These are phyloP conservation scores for Trichosporon sp. DNA, from an alignment of 1,284 basidiomycete species.

Conservation along the genomic window DNA sequence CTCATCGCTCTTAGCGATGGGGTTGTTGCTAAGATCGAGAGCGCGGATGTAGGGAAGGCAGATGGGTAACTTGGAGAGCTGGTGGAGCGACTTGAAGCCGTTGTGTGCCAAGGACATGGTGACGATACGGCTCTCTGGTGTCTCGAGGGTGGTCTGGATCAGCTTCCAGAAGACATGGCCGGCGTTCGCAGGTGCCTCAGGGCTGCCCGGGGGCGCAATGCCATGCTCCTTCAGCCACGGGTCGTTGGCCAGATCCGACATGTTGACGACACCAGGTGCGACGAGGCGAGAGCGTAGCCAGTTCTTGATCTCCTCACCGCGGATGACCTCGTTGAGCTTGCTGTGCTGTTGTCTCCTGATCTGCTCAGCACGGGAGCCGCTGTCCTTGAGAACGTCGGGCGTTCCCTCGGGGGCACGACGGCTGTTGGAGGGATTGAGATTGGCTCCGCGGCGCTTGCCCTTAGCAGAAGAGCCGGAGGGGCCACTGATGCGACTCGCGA, in stretches of 20 bases:
- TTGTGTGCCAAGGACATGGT: slow-evolving; percentile 46
- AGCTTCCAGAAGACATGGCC: slow-evolving; percentile 45
- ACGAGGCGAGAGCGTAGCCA: slow-evolving; percentile 40
- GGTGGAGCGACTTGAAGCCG: slow-evolving; percentile 31
- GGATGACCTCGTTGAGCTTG: slow-evolving; percentile 33
- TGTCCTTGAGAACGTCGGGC: slow-evolving; percentile 23
- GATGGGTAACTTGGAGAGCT: slow-evolving; percentile 34
- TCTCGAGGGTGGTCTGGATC: slow-evolving; percentile 36
- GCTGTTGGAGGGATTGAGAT: slow-evolving; percentile 19
- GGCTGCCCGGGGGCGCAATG: slow-evolving; percentile 42
- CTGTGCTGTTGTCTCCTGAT: slow-evolving; percentile 29
- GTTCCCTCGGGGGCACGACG: slow-evolving; percentile 24
- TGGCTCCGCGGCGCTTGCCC: slow-evolving; percentile 9
- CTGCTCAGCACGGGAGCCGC: slow-evolving; percentile 12
- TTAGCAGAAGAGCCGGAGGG: neutral
- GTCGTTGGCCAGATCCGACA: slow-evolving; percentile 40
- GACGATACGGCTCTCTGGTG: slow-evolving; percentile 30
- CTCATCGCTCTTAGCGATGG: slow-evolving; percentile 29
- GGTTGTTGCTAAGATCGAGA: slow-evolving; percentile 46
- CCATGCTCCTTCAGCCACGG: slow-evolving; percentile 40
- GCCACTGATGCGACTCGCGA: slow-evolving; percentile 20
- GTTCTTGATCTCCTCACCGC: slow-evolving; percentile 39
- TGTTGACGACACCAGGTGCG: slow-evolving; percentile 37
- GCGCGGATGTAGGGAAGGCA: slow-evolving; percentile 44
- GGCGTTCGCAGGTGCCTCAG: slow-evolving; percentile 33